Evolutionary conservation across 257 asterid species (phyloP), one percentile per base, ranked within the genome.

Genomic region (Handroanthus guayacan): DNA sequence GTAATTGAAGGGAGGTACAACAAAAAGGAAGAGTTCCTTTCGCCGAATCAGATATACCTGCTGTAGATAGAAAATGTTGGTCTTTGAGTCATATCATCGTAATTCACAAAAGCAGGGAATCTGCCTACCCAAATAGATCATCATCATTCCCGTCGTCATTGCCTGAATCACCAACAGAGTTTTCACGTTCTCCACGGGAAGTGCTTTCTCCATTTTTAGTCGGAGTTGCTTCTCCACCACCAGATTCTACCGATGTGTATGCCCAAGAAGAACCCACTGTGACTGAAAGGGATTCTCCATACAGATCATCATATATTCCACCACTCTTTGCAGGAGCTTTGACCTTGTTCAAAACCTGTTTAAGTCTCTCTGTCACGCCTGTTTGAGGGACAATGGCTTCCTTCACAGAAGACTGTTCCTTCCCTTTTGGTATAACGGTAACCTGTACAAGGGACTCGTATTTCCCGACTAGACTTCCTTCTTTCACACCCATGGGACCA

Each of bases 251-350:
- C 38, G 97, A 63, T 9, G 93, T 76, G 76, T 78, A 81, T 10
- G 96, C 99, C 99, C 99, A 94, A 78, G 96, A 87, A 54, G 96
- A 87, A 51, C 98, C 98, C 3, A 89, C 97, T 82, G 91, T 89
- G 36, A 80, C 89, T n/a, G 92, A 79, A 71, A 85, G 81, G 5
- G 98, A 87, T 60, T 93, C 99, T 73, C 98, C 98, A 81, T 89
- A 93, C 44, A 95, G 93, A 84, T 90, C 98, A 75, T 89, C 98
- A 62, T 93, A 95, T 58, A 95, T 93, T 62, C 98, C 98, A 81
- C 75, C 77, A 72, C 84, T 80, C 82, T 79, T 89, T 13, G 84
- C 75, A 1, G 90, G 85, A 79, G 84, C 82, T 81, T 86, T 91
- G 71, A 91, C 89, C 85, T 85, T 89, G 81, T 91, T 81, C 74